These are phyloP conservation scores for Nepenthes gracilis DNA, from an alignment of 148 eudicot species.

Conservation along the genomic window DNA sequence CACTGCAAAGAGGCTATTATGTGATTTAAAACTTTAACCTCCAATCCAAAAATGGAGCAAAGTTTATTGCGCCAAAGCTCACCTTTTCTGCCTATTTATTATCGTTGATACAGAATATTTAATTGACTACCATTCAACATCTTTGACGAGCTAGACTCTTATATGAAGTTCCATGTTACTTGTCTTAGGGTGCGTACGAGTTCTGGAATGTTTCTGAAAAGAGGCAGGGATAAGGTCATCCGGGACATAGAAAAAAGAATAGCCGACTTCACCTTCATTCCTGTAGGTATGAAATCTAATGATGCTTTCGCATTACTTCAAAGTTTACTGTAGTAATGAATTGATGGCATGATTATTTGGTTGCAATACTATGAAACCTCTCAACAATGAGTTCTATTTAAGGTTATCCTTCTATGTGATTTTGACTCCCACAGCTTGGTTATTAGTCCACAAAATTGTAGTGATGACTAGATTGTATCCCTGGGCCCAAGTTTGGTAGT, in stretches of 20 bases:
- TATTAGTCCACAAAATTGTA: too few relatives aligned
- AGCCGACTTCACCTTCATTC: constrained; percentile 80
- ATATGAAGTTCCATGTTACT: constrained; percentile 3
- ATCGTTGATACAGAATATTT: not conserved
- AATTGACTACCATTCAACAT: not conserved
- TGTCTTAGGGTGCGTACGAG: constrained; percentile 87
- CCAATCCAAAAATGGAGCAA: not conserved
- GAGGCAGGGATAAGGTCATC: constrained; percentile 69
- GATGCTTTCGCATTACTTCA: too few relatives aligned
- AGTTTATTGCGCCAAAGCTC: not conserved
- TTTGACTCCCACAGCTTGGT: not conserved
- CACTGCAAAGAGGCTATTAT: not conserved
- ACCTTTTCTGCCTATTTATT: not conserved
- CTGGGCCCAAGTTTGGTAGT: too few relatives aligned
- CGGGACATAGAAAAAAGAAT: constrained; percentile 68
- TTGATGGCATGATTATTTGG: not conserved
- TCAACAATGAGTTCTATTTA: not conserved
- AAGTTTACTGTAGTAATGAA: too few relatives aligned
- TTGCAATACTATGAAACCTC: not conserved
- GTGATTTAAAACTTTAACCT: not conserved
- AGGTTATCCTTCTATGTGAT: not conserved
- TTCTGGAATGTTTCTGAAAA: constrained; percentile 77
- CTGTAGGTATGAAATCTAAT: constrained; percentile 48
- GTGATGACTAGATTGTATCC: too few relatives aligned
- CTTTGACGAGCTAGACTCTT: not conserved